Evolutionary conservation across 2,329 filamentous ascomycete species (phyloP).

Genomic region (Cladosporium sp.): DNA sequence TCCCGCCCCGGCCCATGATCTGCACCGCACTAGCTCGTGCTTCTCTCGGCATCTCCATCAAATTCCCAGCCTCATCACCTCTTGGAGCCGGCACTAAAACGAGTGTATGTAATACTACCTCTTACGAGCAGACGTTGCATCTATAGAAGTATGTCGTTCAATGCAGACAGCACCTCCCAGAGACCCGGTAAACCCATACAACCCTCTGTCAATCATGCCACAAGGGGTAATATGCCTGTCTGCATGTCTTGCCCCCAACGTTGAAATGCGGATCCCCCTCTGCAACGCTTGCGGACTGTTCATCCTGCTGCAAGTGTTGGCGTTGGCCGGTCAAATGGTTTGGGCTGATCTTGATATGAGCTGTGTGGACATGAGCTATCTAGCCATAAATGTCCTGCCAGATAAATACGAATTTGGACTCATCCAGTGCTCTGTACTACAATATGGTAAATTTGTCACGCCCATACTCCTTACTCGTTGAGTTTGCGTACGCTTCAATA

Average conservation of each 20-base stretch:
- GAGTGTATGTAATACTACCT: too few relatives aligned
- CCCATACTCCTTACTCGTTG: background rate
- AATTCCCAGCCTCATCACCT: background rate
- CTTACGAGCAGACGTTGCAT: background rate
- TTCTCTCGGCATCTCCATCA: background rate
- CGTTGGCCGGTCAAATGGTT: background rate
- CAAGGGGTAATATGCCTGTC: background rate
- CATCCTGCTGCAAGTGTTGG: background rate
- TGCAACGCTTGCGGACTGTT: background rate
- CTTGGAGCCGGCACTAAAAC: background rate
- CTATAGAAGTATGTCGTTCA: background rate
- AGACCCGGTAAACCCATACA: too few relatives aligned
- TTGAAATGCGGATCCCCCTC: background rate
- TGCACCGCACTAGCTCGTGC: background rate
- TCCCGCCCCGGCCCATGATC: background rate
- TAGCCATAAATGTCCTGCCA: too few relatives aligned
- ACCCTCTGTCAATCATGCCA: background rate
- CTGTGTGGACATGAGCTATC: background rate
- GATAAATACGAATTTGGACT: background rate
- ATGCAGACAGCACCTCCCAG: background rate
- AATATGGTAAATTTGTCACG: background rate
- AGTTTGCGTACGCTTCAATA: background rate
- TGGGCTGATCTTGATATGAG: background rate
- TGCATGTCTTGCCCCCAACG: slow-evolving; percentile 5
- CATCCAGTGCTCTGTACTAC: too few relatives aligned